Percentiles rank a stretch among this genome's conserved stretches.
Evolutionary conservation across 345 rosid genomes (phyloP).

Genomic region (Gossypium longicalyx): DNA sequence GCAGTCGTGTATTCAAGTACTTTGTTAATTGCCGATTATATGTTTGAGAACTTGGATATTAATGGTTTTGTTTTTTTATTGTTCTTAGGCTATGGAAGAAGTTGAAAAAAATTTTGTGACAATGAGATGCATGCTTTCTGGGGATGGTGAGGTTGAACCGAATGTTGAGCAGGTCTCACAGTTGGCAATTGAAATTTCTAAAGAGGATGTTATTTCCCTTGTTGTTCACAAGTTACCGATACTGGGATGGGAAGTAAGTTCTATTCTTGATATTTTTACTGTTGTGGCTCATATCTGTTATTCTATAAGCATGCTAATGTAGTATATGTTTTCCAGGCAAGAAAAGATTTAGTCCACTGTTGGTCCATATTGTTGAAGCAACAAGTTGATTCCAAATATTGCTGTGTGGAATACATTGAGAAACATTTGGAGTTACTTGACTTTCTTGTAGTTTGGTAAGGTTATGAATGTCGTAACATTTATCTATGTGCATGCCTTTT

Average conservation of each 20-base stretch:
- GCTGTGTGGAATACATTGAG: slow-evolving; percentile 78
- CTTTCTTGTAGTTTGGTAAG: slow-evolving; percentile 74
- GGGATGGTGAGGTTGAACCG: slow-evolving; percentile 89
- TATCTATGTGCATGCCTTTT: not conserved
- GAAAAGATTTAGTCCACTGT: slow-evolving; percentile 88
- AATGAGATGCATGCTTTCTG: slow-evolving; percentile 72
- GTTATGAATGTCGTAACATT: not conserved
- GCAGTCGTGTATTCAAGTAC: not conserved
- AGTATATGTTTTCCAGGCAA: slow-evolving; percentile 44
- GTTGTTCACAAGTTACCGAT: slow-evolving; percentile 76
- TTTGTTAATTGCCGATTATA: not conserved
- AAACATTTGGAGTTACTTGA: slow-evolving; percentile 80
- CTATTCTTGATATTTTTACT: slow-evolving; percentile 22
- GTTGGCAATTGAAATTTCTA: slow-evolving; percentile 71
- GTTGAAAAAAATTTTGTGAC: slow-evolving; percentile 79
- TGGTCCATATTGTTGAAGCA: slow-evolving; percentile 91
- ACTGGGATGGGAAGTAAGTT: slow-evolving; percentile 91
- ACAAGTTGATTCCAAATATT: slow-evolving; percentile 57
- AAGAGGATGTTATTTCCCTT: slow-evolving; percentile 77
- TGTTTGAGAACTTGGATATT: not conserved
- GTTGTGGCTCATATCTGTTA: not conserved
- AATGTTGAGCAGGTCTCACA: slow-evolving; percentile 70
- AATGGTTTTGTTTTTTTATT: not conserved
- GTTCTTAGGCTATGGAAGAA: slow-evolving; percentile 73
- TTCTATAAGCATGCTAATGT: not conserved